Evolutionary conservation across 768 basidiomycete genomes (phyloP), one percentile per base, ranked within the genome.

Genomic region (Psilocybe cubensis): DNA sequence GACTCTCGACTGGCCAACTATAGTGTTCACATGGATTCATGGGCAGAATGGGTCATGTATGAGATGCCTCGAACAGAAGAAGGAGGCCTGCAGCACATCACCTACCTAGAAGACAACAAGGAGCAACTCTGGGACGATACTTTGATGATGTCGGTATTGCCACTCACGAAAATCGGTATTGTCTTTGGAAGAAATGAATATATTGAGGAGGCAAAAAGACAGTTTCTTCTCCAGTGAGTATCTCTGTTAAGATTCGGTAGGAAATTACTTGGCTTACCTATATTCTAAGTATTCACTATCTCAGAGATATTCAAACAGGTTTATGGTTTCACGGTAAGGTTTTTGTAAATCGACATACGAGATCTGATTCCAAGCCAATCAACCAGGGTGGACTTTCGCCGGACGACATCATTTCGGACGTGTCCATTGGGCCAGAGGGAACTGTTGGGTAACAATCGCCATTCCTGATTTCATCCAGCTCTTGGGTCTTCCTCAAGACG

Each of bases 121-220:
- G 75, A 81, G 56, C 81, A 83, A 57, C 64, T 83, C 5, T 83
- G 83, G 82, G 81, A 84, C 64, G 83, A 85, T 65, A 84, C 82
- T 2, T 68, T 83, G 57, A 82, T 83, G 81, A 84, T 84, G 81
- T 72, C 75, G 23, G 82, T 84, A 12, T 70, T 84, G n/a, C 83
- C 83, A 9, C 69, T 85, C 29, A 70, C 83, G 9, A 83, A 83
- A 66, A 83, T 84, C 42, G 83, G 83, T 3, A 64, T 83, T 29
- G 74, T 83, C n/a, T 72, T 84, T n/a, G 70, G 76, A 35, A 70
- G 79, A 25, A 75, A 75, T 2, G 69, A 79, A 17, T 84, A 85
- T 62, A 67, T 84, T 40, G 79, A 83, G 59, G 83, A 84, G 66
- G 81, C 82, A 4, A 81, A 82, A 68, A 75, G 78, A 31, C 81